Evolutionary conservation across 352 stramenopile species (phyloP), one percentile per base, ranked within the genome.

Genomic region (Globisporangium mamillatum): DNA sequence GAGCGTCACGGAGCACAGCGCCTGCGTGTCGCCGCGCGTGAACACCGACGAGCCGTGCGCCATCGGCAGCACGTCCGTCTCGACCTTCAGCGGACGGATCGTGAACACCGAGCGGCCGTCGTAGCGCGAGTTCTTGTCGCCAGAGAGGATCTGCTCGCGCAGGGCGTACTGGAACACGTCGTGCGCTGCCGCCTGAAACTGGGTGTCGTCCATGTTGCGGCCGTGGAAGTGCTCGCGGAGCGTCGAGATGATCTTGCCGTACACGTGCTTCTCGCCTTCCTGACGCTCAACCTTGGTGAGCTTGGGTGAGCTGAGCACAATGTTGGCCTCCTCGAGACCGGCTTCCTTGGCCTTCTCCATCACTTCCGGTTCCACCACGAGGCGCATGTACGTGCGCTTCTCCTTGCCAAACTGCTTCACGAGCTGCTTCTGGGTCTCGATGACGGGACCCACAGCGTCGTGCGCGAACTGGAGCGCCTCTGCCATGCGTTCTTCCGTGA

Each of bases 31-130:
- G 29, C 92, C 92, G 63, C 92, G 85, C 24, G 81, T 80, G 64
- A 98, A 98, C 34, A 98, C 70, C 2, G 90, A 79, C 53, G 92
- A 98, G 9, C 92, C 92, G 64, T 98, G 92, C 6, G 91, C 91
- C 76, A 96, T 93, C 2, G 91, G 91, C 38, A 96, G 77, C 48
- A 98, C 78, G 38, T 84, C 82, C 63, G 89, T 88, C 71, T 98
- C 92, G 60, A 97, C 89, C 62, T 88, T 73, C 6, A 99, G 80
- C 6, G 75, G 63, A 59, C 96, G 92, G 64, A 99, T 89, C 55
- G 91, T 85, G 68, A 84, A 81, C 55, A 87, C 69, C 24, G 75
- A 72, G 29, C 96, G 85, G 20, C 94, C 94, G 69, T 99, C 96
- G 57, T 93, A 89, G 59, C 96, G 89, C 57, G 76, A 76, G 34